phyloP scores from a whole-genome alignment of 1,139 yeast genomes.

The Magnusiomyces paraingens region DNA sequence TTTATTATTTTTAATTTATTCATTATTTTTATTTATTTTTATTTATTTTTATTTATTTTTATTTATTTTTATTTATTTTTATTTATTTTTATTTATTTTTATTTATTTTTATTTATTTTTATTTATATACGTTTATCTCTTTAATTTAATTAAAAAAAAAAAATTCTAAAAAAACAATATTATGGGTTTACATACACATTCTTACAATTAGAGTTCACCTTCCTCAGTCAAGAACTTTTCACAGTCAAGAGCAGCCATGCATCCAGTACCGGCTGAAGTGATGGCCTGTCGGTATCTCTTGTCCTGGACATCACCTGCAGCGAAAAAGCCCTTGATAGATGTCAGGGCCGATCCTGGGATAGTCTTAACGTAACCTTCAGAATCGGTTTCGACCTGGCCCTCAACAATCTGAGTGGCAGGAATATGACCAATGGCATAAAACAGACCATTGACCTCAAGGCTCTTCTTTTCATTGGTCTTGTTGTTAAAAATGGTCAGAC shows the following conservation, averaged over 20 bases:
- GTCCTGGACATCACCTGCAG: constrained; percentile 99
- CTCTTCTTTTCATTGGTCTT: constrained; percentile 63
- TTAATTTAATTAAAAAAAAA: too few relatives aligned
- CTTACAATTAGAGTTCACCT: too few relatives aligned
- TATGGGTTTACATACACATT: too few relatives aligned
- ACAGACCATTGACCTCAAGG: constrained; percentile 79
- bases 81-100: too few relatives aligned
- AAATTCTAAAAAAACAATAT: too few relatives aligned
- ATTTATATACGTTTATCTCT: too few relatives aligned
- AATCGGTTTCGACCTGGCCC: constrained; percentile 78
- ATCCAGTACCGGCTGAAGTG: constrained; percentile 98
- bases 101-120: too few relatives aligned
- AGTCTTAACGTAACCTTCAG: constrained; percentile 79
- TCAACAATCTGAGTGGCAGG: constrained; percentile 86
- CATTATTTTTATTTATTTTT: too few relatives aligned
- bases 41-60: too few relatives aligned
- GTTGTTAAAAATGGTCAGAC: constrained; percentile 49
- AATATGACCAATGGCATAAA: constrained; percentile 95
- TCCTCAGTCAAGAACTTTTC: constrained; percentile 70
- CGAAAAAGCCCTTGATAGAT: constrained; percentile 86
- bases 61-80: too few relatives aligned
- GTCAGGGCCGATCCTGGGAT: constrained; percentile 84
- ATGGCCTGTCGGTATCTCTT: constrained; percentile 96
- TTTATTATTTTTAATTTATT: too few relatives aligned
- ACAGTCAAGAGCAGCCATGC: constrained; percentile 98